A percentile compares a stretch with the other conserved stretches of the same genome.
Conservation (phyloP, 1,284 basidiomycete species). For the Ustilago cynodontis region DNA sequence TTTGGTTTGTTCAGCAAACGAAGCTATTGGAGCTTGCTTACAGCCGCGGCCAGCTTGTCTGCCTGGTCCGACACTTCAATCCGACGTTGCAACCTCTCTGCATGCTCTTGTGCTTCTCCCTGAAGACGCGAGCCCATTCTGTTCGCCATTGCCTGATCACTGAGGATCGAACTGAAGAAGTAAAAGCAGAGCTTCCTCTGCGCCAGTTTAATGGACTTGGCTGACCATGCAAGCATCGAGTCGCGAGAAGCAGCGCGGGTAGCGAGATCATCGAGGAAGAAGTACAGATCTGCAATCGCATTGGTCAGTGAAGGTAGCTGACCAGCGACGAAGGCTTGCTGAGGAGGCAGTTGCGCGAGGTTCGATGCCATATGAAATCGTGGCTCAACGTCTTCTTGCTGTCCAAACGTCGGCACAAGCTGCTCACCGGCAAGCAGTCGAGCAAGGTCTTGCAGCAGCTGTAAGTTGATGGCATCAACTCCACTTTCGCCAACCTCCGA, state of each 20-base stretch:
- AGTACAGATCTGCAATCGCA: conserved; percentile 32
- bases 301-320: conserved; percentile 32
- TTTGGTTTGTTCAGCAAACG: background rate
- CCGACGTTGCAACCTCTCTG: background rate
- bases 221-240: background rate
- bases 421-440: conserved; percentile 9
- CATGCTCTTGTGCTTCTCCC: conserved; percentile 9
- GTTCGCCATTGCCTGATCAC: background rate
- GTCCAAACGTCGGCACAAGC: conserved; percentile 20
- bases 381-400: conserved; percentile 12
- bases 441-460: conserved; percentile 30
- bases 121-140: background rate
- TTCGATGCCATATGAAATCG: conserved; percentile 16
- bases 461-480: conserved; percentile 25
- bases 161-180: conserved; percentile 13
- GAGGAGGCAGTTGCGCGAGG: conserved; percentile 12
- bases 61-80: conserved; percentile 16
- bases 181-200: conserved; percentile 49
- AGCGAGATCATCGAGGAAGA: conserved; percentile 20
- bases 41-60: conserved; percentile 29
- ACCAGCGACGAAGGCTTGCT: conserved; percentile 23
- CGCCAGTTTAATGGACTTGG: conserved; percentile 16
- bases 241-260: background rate
- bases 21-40: conserved; percentile 10
- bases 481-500: conserved; percentile 21